Percentiles rank a stretch among this genome's conserved stretches.
Conservation (phyloP, 306 rosid species). For the Benincasa hispida region DNA sequence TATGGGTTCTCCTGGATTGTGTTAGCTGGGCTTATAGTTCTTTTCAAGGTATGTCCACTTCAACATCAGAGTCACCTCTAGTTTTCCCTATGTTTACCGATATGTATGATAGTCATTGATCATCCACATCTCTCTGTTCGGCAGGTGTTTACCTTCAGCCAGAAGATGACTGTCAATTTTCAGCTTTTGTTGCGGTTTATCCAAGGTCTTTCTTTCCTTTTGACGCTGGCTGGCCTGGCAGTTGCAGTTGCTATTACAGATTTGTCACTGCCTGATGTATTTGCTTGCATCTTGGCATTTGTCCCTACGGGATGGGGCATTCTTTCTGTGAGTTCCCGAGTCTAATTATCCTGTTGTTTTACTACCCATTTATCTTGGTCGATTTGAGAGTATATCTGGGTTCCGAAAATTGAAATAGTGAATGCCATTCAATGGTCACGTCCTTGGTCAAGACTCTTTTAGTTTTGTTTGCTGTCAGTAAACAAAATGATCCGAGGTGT, state of each 20-base stretch:
- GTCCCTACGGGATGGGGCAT: constrained; percentile 95
- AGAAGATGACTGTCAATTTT: constrained; percentile 85
- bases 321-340: constrained; percentile 55
- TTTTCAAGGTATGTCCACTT: constrained; percentile 76
- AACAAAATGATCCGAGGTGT: background rate
- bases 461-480: background rate
- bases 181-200: constrained; percentile 83
- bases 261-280: constrained; percentile 50
- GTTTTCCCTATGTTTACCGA: background rate
- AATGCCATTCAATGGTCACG: too few relatives aligned
- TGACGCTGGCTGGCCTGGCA: constrained; percentile 62
- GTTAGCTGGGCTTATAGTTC: constrained; percentile 60
- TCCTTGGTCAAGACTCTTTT: background rate
- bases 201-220: constrained; percentile 74
- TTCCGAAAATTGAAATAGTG: too few relatives aligned
- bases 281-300: constrained; percentile 76
- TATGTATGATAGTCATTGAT: constrained; percentile 12
- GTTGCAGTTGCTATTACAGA: constrained; percentile 51
- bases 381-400: background rate
- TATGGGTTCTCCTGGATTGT: constrained; percentile 81
- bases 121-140: constrained; percentile 15
- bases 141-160: constrained; percentile 90
- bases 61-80: background rate
- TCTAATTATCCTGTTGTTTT: background rate
- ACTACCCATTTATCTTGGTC: background rate